Evolutionary conservation across 2,329 filamentous ascomycete species (phyloP), one percentile per base, ranked within the genome.

Genomic region (Clonostachys rosea): DNA sequence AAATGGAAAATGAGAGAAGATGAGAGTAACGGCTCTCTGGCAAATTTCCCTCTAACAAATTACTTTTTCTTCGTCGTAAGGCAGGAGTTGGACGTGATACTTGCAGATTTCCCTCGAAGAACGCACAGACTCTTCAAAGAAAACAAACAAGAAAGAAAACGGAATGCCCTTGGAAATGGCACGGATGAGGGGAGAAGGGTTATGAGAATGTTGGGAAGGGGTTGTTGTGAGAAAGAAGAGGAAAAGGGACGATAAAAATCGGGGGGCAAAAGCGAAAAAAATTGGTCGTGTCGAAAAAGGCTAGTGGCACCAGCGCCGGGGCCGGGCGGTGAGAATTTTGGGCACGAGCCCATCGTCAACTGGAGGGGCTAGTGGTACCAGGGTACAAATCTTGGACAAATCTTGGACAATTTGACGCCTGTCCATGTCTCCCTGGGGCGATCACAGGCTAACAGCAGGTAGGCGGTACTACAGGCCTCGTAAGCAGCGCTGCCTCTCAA

Each of bases 41-140:
- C 17, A 56, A 56, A 55, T 54, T 59, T 58, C 57, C 64, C 56
- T 59, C 58, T 54, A 43, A 55, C 59, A 49, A 53, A 66, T 62
- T 63, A 63, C 52, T 54, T 50, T 53, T 54, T 58, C 61, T 43
- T 34, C 24, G 16, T 47, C 48, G 45, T 50, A 39, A 46, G 45
- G 47, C 41, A 47, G 20, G 50, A 54, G 20, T 35, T 34, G 13
- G 33, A 44, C 42, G 43, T 48, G 44, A 46, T 40, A 36, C 50
- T 48, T 49, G 47, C 50, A 49, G 44, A 46, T 34, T 51, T 46
- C 50, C 44, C 62, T 67, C 61, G 61, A 68, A 69, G 66, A 69
- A 67, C 61, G 62, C 59, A 59, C 65, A 65, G 61, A 66, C 67
- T 67, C 65, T 70, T 71, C 67, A 70, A 71, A 71, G 68, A 65